Percentiles rank a stretch among this genome's conserved stretches.
Conservation (phyloP, 2,329 filamentous ascomycete species). For the Fusarium citri region DNA sequence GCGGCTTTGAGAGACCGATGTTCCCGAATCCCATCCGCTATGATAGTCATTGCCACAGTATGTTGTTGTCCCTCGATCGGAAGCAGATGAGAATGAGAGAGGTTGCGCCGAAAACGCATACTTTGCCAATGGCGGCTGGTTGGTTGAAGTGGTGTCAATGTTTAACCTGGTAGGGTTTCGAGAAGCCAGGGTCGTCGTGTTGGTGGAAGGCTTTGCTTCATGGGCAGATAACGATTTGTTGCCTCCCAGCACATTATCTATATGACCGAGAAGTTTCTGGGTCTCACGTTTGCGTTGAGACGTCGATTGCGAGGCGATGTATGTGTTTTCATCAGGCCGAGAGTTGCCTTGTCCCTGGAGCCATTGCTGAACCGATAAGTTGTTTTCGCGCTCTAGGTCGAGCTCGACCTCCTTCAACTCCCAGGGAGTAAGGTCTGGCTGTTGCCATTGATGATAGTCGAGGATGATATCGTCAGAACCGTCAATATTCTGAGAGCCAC, state of each 20-base stretch:
- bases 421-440: slow-evolving; percentile 9
- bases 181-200: background rate
- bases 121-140: slow-evolving; percentile 2
- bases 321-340: slow-evolving; percentile 20
- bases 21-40: slow-evolving; percentile 22
- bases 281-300: slow-evolving; percentile 15
- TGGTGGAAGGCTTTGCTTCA: background rate
- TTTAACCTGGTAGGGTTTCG: slow-evolving; percentile 1
- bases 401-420: slow-evolving; percentile 4
- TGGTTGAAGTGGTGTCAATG: background rate
- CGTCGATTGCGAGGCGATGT: slow-evolving; percentile 28
- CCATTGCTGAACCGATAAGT: slow-evolving; percentile 21
- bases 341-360: slow-evolving; percentile 27
- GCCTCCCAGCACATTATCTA: slow-evolving; percentile 23
- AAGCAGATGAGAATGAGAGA: background rate
- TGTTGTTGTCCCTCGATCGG: slow-evolving; percentile 14
- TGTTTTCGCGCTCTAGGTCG: slow-evolving; percentile 6
- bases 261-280: slow-evolving; percentile 16
- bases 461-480: slow-evolving; percentile 25
- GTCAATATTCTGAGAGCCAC: slow-evolving; percentile 11
- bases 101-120: background rate
- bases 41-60: slow-evolving; percentile 12
- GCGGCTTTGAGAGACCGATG: background rate
- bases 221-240: slow-evolving; percentile 17
- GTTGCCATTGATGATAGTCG: slow-evolving; percentile 11